Evolutionary conservation across 331 rosid genomes (phyloP).

Genomic region (Malus hybrid): DNA sequence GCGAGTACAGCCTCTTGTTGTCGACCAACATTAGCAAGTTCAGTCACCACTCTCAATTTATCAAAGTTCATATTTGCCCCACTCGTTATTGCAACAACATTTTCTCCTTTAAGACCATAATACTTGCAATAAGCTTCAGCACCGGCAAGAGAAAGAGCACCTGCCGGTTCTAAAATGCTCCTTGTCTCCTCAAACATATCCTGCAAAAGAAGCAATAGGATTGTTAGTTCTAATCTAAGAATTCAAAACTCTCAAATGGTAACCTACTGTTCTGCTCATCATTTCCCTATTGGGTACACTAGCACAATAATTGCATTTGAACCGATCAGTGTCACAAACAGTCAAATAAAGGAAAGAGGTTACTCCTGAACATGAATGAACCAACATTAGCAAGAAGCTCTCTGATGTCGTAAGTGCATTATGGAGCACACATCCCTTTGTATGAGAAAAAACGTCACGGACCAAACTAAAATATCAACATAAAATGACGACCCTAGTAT

Average conservation of each 20-base stretch:
- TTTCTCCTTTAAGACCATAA: slow-evolving; percentile 75
- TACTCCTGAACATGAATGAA: background rate
- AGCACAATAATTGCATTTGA: background rate
- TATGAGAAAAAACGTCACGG: background rate
- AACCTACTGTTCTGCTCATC: background rate
- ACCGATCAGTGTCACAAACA: background rate
- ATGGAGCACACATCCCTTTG: background rate
- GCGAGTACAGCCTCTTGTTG: slow-evolving; percentile 85
- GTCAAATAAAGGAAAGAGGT: background rate
- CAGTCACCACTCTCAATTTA: slow-evolving; percentile 82
- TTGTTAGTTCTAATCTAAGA: background rate
- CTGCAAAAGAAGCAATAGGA: slow-evolving; percentile 29
- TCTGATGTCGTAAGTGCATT: background rate
- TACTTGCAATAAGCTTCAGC: slow-evolving; percentile 98
- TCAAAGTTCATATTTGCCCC: slow-evolving; percentile 99
- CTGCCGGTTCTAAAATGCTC: slow-evolving; percentile 96
- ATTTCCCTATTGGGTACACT: background rate
- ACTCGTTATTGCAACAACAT: slow-evolving; percentile 77
- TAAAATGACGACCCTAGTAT: background rate
- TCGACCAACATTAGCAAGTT: slow-evolving; percentile 93
- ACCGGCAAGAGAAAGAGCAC: slow-evolving; percentile 98
- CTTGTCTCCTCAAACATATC: slow-evolving; percentile 98
- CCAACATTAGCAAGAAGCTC: background rate
- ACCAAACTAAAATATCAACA: background rate
- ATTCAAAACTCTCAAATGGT: background rate